Conservation (phyloP, 1,284 basidiomycete genomes). For the Rhodofomes roseus region DNA sequence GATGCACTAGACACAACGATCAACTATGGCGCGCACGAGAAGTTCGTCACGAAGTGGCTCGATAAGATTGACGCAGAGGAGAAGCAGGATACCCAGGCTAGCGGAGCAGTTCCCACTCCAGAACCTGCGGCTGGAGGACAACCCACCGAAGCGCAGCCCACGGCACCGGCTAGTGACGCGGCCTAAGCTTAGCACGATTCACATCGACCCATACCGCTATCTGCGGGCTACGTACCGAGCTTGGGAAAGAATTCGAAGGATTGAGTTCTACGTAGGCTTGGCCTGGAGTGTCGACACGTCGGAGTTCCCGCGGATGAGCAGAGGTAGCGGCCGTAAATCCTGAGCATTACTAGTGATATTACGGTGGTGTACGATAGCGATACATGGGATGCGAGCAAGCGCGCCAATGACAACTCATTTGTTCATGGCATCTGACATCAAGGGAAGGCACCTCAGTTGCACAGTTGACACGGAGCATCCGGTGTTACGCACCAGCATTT, state of each 20-base stretch:
- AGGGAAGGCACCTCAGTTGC: neutral
- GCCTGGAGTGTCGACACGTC: neutral
- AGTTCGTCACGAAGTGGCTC: conserved; percentile 66
- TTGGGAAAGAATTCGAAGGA: neutral
- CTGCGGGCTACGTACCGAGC: neutral
- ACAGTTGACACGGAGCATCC: neutral
- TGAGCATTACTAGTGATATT: neutral
- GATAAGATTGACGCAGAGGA: conserved; percentile 45
- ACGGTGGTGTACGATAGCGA: neutral
- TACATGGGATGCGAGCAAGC: neutral
- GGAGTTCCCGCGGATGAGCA: neutral
- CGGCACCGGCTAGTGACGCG: neutral
- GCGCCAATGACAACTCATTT: conserved; percentile 6
- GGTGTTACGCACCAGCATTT: conserved; percentile 71
- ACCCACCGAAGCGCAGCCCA: conserved; percentile 5
- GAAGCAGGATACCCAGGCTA: conserved; percentile 20
- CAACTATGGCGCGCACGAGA: conserved; percentile 59
- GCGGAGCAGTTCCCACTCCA: conserved; percentile 12
- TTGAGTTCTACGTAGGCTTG: neutral
- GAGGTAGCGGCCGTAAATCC: neutral
- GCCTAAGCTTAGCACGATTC: neutral
- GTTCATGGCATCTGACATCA: conserved; percentile 30
- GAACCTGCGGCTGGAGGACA: conserved; percentile 10
- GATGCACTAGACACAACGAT: conserved; percentile 53
- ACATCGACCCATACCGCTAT: neutral